Evolutionary conservation across 257 asterid genomes (phyloP).

Genomic region (Haberlea rhodopensis): DNA sequence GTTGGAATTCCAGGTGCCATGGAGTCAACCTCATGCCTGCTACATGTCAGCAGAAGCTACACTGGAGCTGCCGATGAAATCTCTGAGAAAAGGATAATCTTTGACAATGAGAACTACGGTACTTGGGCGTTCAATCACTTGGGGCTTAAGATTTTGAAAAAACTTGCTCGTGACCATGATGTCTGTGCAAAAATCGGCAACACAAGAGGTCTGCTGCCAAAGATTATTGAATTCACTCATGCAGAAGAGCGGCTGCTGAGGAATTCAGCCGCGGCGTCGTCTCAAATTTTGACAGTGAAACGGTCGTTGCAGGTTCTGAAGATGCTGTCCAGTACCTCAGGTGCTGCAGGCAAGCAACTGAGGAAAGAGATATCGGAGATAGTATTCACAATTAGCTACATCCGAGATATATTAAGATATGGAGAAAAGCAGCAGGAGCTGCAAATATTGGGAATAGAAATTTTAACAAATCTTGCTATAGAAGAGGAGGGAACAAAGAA

Average conservation of each 20-base stretch:
- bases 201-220: conserved; percentile 75
- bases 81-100: conserved; percentile 50
- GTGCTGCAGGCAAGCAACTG: conserved; percentile 67
- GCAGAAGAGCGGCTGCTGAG: conserved; percentile 64
- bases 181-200: conserved; percentile 79
- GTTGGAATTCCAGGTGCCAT: conserved; percentile 78
- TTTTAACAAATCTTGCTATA: conserved; percentile 56
- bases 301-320: conserved; percentile 74
- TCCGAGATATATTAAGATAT: conserved; percentile 60
- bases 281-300: conserved; percentile 67
- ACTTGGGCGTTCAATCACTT: conserved; percentile 76
- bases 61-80: conserved; percentile 64
- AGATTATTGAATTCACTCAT: conserved; percentile 68
- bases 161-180: conserved; percentile 82
- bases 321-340: conserved; percentile 71
- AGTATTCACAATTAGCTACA: conserved; percentile 70
- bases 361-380: conserved; percentile 82
- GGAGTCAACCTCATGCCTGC: conserved; percentile 83
- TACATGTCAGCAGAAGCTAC: conserved; percentile 51
- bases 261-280: conserved; percentile 45
- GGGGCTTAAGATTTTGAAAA: conserved; percentile 83
- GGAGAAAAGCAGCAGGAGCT: conserved; percentile 66
- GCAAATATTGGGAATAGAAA: conserved; percentile 71
- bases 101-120: conserved; percentile 47
- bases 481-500: conserved; percentile 87